A percentile compares a stretch with the other conserved stretches of the same genome.
Conservation (phyloP, 352 stramenopile species). For the Globisporangium okanoganense region DNA sequence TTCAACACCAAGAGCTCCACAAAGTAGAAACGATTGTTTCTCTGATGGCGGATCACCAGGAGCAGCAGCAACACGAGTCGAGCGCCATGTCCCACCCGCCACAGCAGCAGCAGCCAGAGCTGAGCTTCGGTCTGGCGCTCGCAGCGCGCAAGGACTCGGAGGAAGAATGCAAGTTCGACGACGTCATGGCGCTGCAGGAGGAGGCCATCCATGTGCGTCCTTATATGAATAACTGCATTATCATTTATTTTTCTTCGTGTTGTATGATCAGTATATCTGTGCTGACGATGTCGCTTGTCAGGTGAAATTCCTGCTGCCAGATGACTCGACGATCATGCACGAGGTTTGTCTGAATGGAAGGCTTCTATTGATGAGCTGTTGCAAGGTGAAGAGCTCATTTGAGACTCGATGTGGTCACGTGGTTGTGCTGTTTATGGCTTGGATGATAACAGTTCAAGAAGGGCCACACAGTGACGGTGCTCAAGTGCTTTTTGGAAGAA, state of each 20-base stretch:
- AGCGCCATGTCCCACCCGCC: constrained; percentile 11
- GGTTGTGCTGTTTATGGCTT: not conserved
- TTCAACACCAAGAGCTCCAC: not conserved
- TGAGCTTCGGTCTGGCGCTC: constrained; percentile 22
- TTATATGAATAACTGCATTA: too few species aligned
- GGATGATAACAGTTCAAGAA: constrained; percentile 52
- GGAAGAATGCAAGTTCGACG: constrained; percentile 56
- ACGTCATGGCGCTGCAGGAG: constrained; percentile 53
- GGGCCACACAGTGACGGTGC: constrained; percentile 52
- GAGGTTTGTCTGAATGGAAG: constrained; percentile 17
- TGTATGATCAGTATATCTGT: too few species aligned
- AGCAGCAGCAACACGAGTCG: constrained; percentile 14
- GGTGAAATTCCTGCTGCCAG: constrained; percentile 52
- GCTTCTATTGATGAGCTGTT: not conserved
- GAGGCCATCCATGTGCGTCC: constrained; percentile 35
- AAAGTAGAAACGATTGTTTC: not conserved
- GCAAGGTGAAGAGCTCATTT: constrained; percentile 1
- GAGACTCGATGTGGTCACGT: not conserved
- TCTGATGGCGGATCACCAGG: constrained; percentile 4
- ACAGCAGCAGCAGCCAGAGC: constrained; percentile 21
- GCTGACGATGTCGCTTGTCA: constrained; percentile 1
- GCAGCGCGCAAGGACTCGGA: constrained; percentile 20
- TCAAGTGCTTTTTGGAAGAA: constrained; percentile 57
- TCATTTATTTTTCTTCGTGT: too few species aligned
- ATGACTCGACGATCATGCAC: constrained; percentile 45